phyloP scores from a whole-genome alignment of 1,284 basidiomycete species.

The Athelia sp. region DNA sequence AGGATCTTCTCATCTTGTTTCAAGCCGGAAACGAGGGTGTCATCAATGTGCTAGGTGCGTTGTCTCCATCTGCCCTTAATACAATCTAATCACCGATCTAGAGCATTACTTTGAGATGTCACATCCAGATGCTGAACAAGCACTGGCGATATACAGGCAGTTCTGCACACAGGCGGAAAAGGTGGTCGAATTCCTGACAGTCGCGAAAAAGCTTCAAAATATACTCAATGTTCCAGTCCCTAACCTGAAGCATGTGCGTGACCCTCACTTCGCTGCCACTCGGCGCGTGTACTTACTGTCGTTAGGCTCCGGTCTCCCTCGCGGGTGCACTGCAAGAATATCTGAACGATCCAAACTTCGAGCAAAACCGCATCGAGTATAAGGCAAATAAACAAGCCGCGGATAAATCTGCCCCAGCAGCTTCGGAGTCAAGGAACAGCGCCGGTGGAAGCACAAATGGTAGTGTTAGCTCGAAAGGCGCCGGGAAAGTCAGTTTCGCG shows the following conservation, averaged over 20 bases:
- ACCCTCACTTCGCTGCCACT: slow-evolving; percentile 1
- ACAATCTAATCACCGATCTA: slow-evolving; percentile 23
- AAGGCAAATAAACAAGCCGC: slow-evolving; percentile 78
- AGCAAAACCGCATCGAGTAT: slow-evolving; percentile 91
- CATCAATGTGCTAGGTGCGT: slow-evolving; percentile 86
- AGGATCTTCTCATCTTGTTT: slow-evolving; percentile 93
- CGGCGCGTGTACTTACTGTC: not conserved
- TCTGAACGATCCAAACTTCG: slow-evolving; percentile 92
- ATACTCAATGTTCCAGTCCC: slow-evolving; percentile 92
- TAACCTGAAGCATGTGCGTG: slow-evolving; percentile 84
- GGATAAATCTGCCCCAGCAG: slow-evolving; percentile 44
- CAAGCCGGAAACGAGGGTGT: slow-evolving; percentile 98
- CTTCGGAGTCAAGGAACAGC: slow-evolving; percentile 25
- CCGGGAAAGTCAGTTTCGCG: slow-evolving; percentile 7
- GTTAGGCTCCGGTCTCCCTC: slow-evolving; percentile 87
- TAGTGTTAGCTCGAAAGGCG: slow-evolving; percentile 6
- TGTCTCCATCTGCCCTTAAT: not conserved
- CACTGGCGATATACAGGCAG: slow-evolving; percentile 86
- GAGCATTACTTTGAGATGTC: slow-evolving; percentile 99
- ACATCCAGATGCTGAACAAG: slow-evolving; percentile 81
- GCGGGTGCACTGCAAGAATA: slow-evolving; percentile 95
- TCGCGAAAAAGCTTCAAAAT: slow-evolving; percentile 90
- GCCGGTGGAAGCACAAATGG: slow-evolving; percentile 4
- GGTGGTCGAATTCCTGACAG: slow-evolving; percentile 92
- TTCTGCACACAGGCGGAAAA: slow-evolving; percentile 95